phyloP scores from a whole-genome alignment of 495 filamentous ascomycete genomes.

The Clavariopsis aquatica region DNA sequence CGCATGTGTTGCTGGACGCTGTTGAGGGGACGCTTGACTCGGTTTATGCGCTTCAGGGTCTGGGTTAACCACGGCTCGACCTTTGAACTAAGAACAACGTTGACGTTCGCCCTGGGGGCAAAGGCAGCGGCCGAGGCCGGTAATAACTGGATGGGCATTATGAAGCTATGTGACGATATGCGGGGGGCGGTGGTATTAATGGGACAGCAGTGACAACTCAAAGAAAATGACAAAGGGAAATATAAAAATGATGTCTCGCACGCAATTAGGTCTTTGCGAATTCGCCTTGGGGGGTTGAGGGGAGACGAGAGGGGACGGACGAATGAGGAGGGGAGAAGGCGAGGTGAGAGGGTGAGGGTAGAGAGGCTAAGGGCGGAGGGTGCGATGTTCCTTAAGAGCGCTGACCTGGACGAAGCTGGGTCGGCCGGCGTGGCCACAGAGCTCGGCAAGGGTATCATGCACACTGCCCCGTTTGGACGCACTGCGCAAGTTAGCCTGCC shows the following conservation, averaged over 20 bases:
- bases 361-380: slow-evolving; percentile 38
- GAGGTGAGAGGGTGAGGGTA: slow-evolving; percentile 43
- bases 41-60: slow-evolving; percentile 95
- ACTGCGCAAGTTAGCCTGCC: slow-evolving; percentile 32
- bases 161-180: slow-evolving; percentile 46
- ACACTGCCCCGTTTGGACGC: slow-evolving; percentile 36
- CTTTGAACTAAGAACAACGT: slow-evolving; percentile 89
- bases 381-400: slow-evolving; percentile 34
- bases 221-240: slow-evolving; percentile 53
- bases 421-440: slow-evolving; percentile 34
- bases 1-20: slow-evolving; percentile 94
- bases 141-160: slow-evolving; percentile 88
- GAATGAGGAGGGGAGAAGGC: slow-evolving; percentile 47
- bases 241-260: slow-evolving; percentile 43
- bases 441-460: slow-evolving; percentile 37
- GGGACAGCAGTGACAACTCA: slow-evolving; percentile 43
- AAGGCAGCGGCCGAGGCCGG: slow-evolving; percentile 96
- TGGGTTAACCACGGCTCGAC: slow-evolving; percentile 97
- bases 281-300: slow-evolving; percentile 42
- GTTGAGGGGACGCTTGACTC: slow-evolving; percentile 96
- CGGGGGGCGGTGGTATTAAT: slow-evolving; percentile 4
- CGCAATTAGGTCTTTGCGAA: slow-evolving; percentile 55
- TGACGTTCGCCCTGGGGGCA: slow-evolving; percentile 91
- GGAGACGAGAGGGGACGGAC: slow-evolving; percentile 45
- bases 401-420: slow-evolving; percentile 34